Conservation (phyloP, 176 grass and related monocot species). For the Juncus inflexus region DNA sequence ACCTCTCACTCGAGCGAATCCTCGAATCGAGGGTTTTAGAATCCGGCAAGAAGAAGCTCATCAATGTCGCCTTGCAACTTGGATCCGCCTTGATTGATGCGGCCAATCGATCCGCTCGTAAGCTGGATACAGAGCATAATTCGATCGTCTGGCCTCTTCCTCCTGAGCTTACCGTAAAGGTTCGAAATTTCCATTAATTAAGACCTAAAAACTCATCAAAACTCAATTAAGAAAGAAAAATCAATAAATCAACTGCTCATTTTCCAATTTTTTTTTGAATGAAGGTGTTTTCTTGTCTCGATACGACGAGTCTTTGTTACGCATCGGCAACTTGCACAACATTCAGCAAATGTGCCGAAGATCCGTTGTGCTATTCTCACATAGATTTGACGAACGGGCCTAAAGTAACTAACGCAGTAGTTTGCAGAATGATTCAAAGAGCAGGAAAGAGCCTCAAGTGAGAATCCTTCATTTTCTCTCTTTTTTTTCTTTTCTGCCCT, state of each 20-base stretch:
- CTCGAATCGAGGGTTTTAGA: constrained; percentile 22
- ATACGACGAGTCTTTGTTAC: constrained; percentile 36
- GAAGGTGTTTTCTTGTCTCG: constrained; percentile 40
- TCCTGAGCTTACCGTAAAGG: constrained; percentile 39
- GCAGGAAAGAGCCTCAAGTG: constrained; percentile 34
- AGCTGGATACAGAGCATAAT: constrained; percentile 30
- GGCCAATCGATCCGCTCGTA: constrained; percentile 26
- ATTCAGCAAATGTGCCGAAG: constrained; percentile 35
- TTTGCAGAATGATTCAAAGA: constrained; percentile 44
- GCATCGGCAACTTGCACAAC: constrained; percentile 32
- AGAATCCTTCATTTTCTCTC: neutral
- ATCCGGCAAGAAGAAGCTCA: constrained; percentile 20
- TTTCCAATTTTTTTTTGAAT: neutral
- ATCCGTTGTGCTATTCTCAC: constrained; percentile 35
- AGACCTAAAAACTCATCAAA: neutral
- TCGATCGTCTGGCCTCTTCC: constrained; percentile 31
- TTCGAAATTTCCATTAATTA: neutral
- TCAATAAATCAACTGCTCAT: neutral
- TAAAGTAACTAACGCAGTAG: constrained; percentile 29
- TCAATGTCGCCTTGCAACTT: constrained; percentile 17
- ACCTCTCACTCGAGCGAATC: constrained; percentile 39
- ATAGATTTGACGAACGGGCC: constrained; percentile 33
- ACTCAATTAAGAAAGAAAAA: neutral
- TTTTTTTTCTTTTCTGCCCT: neutral
- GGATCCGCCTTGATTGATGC: constrained; percentile 38